These are phyloP conservation scores for Beauveria caledonica DNA, from an alignment of 2,329 filamentous ascomycete species.

Conservation along the genomic window DNA sequence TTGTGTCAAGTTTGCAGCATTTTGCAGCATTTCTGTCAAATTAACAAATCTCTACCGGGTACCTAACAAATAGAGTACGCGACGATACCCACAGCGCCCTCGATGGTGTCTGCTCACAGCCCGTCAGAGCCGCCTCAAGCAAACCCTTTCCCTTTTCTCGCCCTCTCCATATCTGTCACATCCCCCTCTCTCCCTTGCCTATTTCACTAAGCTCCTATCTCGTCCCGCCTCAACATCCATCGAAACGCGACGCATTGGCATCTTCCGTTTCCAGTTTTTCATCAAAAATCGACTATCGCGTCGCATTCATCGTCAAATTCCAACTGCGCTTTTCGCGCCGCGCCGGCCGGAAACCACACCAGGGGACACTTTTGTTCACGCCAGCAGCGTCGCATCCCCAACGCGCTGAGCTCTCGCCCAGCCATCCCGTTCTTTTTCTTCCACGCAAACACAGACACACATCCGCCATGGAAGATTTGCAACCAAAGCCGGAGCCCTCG, in stretches of 20 bases:
- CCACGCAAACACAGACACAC: neutral
- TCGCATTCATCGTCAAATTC: neutral
- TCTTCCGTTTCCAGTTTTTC: neutral
- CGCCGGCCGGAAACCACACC: neutral
- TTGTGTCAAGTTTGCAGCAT: no score
- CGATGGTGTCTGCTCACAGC: constrained; percentile 9
- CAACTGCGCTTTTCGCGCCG: neutral
- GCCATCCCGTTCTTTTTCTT: neutral
- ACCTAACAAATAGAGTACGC: neutral
- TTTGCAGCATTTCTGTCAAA: no score
- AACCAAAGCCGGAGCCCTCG: constrained; percentile 37
- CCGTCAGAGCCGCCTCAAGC: neutral
- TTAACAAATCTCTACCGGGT: no score
- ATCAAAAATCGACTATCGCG: neutral
- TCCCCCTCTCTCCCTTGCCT: neutral
- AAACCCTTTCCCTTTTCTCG: constrained; percentile 12
- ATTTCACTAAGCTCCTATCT: neutral
- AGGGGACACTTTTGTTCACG: neutral
- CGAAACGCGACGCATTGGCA: neutral
- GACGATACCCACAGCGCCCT: constrained; percentile 9
- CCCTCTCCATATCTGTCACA: constrained; percentile 1
- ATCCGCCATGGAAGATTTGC: constrained; percentile 24
- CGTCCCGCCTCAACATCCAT: constrained; percentile 2
- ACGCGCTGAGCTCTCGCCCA: neutral
- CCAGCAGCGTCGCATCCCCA: neutral